Evolutionary conservation across 805 yeast genomes (phyloP).

Genomic region (Sugiyamaella valdiviana): DNA sequence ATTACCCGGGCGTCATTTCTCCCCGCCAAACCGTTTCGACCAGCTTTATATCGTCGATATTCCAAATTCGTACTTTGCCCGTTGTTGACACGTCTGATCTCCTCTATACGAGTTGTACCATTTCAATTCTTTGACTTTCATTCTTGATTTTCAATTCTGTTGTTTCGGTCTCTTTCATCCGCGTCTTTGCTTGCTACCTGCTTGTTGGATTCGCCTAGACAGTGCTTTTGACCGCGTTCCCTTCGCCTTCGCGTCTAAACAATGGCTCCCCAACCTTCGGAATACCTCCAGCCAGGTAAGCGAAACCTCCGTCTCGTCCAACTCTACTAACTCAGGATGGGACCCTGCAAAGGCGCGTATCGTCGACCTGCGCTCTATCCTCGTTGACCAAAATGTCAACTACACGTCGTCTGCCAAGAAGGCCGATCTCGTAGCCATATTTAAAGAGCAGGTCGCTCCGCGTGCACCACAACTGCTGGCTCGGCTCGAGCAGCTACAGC

Average conservation of each 20-base stretch:
- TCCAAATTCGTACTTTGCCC: too few species aligned
- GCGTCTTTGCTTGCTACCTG: too few species aligned
- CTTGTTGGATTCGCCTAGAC: too few species aligned
- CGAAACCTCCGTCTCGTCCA: too few species aligned
- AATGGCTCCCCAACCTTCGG: slow-evolving; percentile 1
- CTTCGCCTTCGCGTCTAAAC: too few species aligned
- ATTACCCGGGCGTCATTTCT: not conserved
- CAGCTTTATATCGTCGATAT: too few species aligned
- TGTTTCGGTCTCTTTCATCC: too few species aligned
- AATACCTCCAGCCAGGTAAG: slow-evolving; percentile 16
- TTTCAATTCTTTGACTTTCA: too few species aligned
- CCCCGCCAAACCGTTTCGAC: too few species aligned
- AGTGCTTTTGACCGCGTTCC: too few species aligned
- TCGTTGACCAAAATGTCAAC: slow-evolving; percentile 55
- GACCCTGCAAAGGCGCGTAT: slow-evolving; percentile 61
- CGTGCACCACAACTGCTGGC: slow-evolving; percentile 39
- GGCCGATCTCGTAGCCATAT: slow-evolving; percentile 54
- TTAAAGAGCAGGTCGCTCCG: slow-evolving; percentile 48
- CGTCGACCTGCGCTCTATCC: slow-evolving; percentile 61
- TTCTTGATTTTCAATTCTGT: too few species aligned
- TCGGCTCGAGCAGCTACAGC: slow-evolving; percentile 28
- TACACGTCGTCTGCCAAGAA: slow-evolving; percentile 65
- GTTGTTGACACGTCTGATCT: not conserved
- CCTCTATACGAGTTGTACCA: too few species aligned
- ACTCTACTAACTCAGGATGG: slow-evolving; percentile 41